Evolutionary conservation across 192 early-diverging fungal species (phyloP).

Genomic region (Gamsiella multidivaricata): DNA sequence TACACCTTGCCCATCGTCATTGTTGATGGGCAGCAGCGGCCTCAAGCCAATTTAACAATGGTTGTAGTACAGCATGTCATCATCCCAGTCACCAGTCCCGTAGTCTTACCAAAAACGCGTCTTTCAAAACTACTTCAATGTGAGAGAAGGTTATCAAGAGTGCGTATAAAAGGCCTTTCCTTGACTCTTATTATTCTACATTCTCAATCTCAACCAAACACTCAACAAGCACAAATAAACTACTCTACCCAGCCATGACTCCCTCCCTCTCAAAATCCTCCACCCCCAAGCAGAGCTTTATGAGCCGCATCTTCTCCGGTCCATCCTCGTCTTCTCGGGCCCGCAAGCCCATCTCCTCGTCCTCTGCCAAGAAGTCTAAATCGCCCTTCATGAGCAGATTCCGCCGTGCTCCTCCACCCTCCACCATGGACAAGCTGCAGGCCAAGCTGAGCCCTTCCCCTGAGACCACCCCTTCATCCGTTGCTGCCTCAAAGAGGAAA

Average conservation of each 20-base stretch:
- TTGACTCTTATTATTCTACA: no score
- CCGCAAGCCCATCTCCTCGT: not conserved
- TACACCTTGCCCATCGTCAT: no score
- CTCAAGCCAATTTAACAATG: no score
- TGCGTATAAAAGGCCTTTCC: no score
- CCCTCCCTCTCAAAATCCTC: constrained; percentile 3
- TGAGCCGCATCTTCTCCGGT: constrained; percentile 17
- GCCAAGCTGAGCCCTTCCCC: constrained; percentile 22
- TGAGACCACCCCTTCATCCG: not conserved
- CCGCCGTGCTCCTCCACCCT: constrained; percentile 17
- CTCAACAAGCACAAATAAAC: not conserved
- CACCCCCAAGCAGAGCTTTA: constrained; percentile 12
- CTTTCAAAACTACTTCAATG: no score
- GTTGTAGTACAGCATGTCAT: no score
- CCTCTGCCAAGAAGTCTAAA: constrained; percentile 4
- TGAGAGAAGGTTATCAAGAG: no score
- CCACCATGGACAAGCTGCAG: constrained; percentile 34
- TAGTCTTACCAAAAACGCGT: no score
- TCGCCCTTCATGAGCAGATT: constrained; percentile 20
- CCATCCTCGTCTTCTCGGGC: constrained; percentile 3
- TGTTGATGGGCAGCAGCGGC: no score
- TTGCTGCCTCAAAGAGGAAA: constrained; percentile 11
- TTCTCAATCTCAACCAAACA: no score
- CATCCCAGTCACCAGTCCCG: no score
- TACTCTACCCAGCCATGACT: not conserved